Base-by-base conservation (phyloP, 768 basidiomycete species). In the Cantharellus anzutake region DNA sequence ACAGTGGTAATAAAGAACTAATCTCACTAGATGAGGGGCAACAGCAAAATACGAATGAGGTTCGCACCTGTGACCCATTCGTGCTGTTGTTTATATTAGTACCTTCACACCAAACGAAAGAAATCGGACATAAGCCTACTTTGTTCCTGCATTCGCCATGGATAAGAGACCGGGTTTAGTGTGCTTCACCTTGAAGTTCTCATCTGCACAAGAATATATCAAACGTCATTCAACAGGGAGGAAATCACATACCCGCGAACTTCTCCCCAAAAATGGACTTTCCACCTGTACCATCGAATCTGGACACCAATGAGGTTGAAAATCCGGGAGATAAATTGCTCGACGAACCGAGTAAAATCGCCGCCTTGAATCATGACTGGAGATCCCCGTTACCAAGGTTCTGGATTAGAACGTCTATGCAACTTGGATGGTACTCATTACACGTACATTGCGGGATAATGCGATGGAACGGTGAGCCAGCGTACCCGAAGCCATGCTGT, bases 111-210 rank as follows among this genome's bases (percentile, higher is more conserved):
- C 20, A 29, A 29, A 29, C 20, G 20, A 29, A 41, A 44, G 14
- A 14, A 58, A 14, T 16, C 7, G 42, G 7, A 11, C 37, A 55
- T 11, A 55, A n/a, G n/a, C 14, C 34, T 16, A 38, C 58, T 77
- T 68, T 5, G 73, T 71, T 7, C 77, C 77, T 56, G 74, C 70
- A 66, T 78, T 79, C 42, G 77, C 78, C 71, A 73, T 75, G 40
- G 76, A 78, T 56, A 79, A 71, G 20, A 74, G 63, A 41, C 73
- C 73, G 3, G 71, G 66, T 57, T 68, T 70, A 66, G 69, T 64
- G 63, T 75, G 74, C 60, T 64, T 66, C 41, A 71, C 29, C 34
- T 66, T 59, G 64, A 75, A 73, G 66, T 68, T 71, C 64, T 74
- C 73, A 63, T 74, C 73, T 74, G 39, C 41, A 29, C 40, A 34